Conservation (phyloP, 768 basidiomycete genomes). For the Xerocomellus amylosporus region DNA sequence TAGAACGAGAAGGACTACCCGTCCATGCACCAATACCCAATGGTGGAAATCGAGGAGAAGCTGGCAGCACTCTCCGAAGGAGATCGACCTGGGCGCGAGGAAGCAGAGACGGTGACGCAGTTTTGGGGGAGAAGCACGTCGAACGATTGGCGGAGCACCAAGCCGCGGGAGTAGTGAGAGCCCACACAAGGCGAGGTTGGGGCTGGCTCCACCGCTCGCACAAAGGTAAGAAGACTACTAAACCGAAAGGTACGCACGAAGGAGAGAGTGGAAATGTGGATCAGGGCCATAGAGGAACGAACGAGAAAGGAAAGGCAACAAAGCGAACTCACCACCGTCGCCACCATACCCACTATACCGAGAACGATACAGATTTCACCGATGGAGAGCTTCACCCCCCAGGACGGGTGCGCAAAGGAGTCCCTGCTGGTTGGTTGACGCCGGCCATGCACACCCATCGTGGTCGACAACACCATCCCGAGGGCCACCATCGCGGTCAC, state of each 20-base stretch:
- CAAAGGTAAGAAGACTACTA: not conserved
- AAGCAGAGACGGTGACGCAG: conserved; percentile 1
- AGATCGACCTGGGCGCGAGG: conserved; percentile 16
- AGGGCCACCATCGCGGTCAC: conserved; percentile 2
- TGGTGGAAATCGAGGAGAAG: not conserved
- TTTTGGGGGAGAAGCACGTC: conserved; percentile 14
- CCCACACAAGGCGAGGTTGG: conserved; percentile 39
- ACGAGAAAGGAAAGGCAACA: conserved; percentile 12
- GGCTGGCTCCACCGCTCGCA: conserved; percentile 16
- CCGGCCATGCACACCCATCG: not conserved
- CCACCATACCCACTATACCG: conserved; percentile 3
- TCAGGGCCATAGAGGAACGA: not conserved
- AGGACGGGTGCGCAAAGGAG: conserved; percentile 12
- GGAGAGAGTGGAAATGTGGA: not conserved
- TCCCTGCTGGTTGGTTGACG: conserved; percentile 20
- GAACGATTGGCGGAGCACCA: conserved; percentile 33
- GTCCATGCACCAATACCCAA: conserved; percentile 32
- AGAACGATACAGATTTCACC: conserved; percentile 5
- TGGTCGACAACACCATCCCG: conserved; percentile 2
- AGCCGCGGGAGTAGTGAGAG: conserved; percentile 44
- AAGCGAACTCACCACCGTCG: not conserved
- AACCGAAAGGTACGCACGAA: not conserved
- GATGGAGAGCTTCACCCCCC: conserved; percentile 4
- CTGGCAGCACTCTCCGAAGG: conserved; percentile 8
- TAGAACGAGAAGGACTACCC: conserved; percentile 65